Evolutionary conservation across 140 eudicot species (phyloP), one percentile per base, ranked within the genome.

Genomic region (Stevia rebaudiana): DNA sequence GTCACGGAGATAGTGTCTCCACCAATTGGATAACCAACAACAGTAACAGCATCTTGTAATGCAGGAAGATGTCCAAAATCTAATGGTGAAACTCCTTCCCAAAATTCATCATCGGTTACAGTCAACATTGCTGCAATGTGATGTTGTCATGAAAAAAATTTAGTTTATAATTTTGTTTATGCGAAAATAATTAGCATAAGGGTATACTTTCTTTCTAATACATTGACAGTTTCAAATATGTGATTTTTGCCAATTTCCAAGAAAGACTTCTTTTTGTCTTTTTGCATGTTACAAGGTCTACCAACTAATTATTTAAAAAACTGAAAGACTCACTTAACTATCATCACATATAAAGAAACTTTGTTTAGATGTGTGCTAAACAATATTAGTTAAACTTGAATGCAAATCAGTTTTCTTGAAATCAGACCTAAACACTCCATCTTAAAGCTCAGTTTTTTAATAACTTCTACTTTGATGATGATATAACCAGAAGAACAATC

Each of bases 1-100:
- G 94, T 85, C 42, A 85, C 94, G 0, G 94, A 85, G 65, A 85
- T 85, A 2, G 88, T 85, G 46, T 85, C 88, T 47, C 94, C 94
- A 4, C 94, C 94, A 54, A 82, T 82, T 31, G 88, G 94, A 71
- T 85, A 85, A 40, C 94, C 94, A 8, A 82, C 94, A 63, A 85
- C 94, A 40, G 88, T 85, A 25, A 85, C 88, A 1, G 86, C 94
- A 68, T 85, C 88, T 78, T 85, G 94, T 58, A 85, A 74, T 16
- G 83, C 86, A 74, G 86, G 94, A 74, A 85, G 71, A 58, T 80
- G 88, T 43, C 94, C 94, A 52, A 85, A 85, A 61, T 85, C 86
- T 67, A 85, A 63, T 8, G 86, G 94, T 15, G 80, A 67, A 37
- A 76, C 43, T 59, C 85, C 88, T 75, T 84, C 83, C 92, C 87